phyloP scores from a whole-genome alignment of 2,329 filamentous ascomycete species.

The Didymella keratinophila region DNA sequence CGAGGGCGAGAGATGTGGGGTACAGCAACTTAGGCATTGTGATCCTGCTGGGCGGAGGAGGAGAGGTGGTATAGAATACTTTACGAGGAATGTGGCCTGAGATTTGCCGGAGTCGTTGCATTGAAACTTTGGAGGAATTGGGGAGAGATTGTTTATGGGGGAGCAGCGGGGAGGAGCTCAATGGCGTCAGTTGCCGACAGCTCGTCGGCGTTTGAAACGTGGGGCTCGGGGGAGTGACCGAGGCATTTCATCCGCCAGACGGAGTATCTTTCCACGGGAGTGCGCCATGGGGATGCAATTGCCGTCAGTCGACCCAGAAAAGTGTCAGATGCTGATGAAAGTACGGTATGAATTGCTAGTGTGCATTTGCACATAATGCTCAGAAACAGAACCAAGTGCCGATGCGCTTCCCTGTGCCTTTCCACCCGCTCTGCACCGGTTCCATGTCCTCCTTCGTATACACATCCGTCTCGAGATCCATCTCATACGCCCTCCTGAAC shows the following conservation, averaged over 20 bases:
- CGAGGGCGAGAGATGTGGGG: constrained; percentile 68
- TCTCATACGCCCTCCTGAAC: constrained; percentile 35
- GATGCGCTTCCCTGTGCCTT: constrained; percentile 31
- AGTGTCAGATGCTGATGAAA: background rate
- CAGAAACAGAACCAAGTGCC: constrained; percentile 44
- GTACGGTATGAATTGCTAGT: background rate
- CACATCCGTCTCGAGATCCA: constrained; percentile 44
- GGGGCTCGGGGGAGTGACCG: constrained; percentile 9
- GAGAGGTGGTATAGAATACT: constrained; percentile 14
- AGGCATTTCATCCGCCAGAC: constrained; percentile 5
- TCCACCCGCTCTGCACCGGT: constrained; percentile 34
- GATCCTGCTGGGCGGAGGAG: background rate
- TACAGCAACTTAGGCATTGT: constrained; percentile 65
- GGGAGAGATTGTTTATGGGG: constrained; percentile 10
- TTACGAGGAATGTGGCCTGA: constrained; percentile 17
- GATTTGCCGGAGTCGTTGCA: constrained; percentile 16
- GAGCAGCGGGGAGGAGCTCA: constrained; percentile 6
- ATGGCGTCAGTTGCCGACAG: constrained; percentile 19
- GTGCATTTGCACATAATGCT: too few relatives aligned
- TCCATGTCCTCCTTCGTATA: constrained; percentile 44
- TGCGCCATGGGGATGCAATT: background rate
- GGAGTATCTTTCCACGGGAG: constrained; percentile 18
- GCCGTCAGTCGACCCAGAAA: constrained; percentile 3
- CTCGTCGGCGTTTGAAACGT: constrained; percentile 21
- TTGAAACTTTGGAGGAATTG: background rate